Conservation (phyloP, 495 filamentous ascomycete genomes). For the Gamarada debralockiae region DNA sequence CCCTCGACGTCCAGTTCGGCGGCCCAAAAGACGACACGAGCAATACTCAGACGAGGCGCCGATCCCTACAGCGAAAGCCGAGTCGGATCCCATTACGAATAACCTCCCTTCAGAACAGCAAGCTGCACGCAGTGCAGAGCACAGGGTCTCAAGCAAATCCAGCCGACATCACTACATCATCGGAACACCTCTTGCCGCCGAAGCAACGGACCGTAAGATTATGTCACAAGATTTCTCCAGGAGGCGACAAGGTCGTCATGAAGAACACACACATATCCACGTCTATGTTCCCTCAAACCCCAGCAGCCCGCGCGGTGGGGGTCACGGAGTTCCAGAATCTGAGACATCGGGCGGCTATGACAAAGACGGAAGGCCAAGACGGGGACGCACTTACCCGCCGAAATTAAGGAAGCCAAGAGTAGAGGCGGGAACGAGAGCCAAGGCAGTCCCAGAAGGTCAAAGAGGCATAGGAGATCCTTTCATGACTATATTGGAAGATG, state of each 20-base stretch:
- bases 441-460: not conserved
- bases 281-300: conserved; percentile 20
- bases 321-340: conserved; percentile 8
- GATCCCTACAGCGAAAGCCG: not conserved
- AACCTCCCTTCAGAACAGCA: conserved; percentile 9
- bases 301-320: conserved; percentile 2
- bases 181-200: conserved; percentile 12
- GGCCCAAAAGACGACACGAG: conserved; percentile 1
- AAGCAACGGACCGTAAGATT: conserved; percentile 11
- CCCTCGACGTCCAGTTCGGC: conserved; percentile 11
- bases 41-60: not conserved
- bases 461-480: conserved; percentile 15
- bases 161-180: conserved; percentile 23
- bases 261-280: conserved; percentile 26
- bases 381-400: not conserved
- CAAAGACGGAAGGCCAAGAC: conserved; percentile 1
- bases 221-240: conserved; percentile 14
- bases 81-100: conserved; percentile 6
- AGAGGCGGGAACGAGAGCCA: not conserved
- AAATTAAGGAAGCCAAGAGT: conserved; percentile 1
- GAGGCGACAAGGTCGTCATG: conserved; percentile 1
- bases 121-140: conserved; percentile 10
- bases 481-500: not conserved
- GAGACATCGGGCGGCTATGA: conserved; percentile 2
- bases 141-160: conserved; percentile 7